Evolutionary conservation across 768 basidiomycete genomes (phyloP).

Genomic region (Erythrobasidium yunnanense): DNA sequence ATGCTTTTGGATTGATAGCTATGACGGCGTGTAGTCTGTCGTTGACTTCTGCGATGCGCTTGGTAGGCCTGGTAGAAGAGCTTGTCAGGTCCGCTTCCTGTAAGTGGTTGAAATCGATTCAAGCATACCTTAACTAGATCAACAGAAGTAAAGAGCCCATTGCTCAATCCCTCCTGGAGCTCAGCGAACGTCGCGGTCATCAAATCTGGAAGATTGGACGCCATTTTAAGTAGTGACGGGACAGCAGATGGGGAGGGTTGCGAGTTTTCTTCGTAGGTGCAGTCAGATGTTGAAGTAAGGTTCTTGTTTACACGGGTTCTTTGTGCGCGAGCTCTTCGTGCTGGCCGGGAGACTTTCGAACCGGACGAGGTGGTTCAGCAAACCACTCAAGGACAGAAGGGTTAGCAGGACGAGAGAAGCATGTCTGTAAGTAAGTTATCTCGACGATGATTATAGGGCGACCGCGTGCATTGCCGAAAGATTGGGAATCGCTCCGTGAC

Average conservation of each 20-base stretch:
- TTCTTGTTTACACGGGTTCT: no score
- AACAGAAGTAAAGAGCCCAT: conserved; percentile 44
- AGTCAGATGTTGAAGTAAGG: no score
- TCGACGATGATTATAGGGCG: no score
- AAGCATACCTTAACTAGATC: conserved; percentile 43
- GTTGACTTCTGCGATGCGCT: conserved; percentile 7
- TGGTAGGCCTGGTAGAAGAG: conserved; percentile 8
- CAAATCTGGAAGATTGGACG: conserved; percentile 27
- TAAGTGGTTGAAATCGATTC: not conserved
- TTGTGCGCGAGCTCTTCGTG: no score
- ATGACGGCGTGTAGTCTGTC: conserved; percentile 36
- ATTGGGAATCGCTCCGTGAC: no score
- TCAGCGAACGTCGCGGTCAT: conserved; percentile 45
- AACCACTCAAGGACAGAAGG: no score
- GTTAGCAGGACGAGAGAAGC: no score
- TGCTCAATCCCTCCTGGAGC: conserved; percentile 43
- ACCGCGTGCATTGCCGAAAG: no score
- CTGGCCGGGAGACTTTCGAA: no score
- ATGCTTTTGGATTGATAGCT: conserved; percentile 18
- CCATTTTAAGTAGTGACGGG: not conserved
- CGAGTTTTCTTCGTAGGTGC: no score
- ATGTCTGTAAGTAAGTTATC: no score
- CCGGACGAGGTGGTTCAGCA: no score
- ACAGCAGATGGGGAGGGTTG: not conserved
- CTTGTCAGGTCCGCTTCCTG: not conserved